Evolutionary conservation across 495 filamentous ascomycete genomes (phyloP).

Genomic region (Baudoinia panamericana): DNA sequence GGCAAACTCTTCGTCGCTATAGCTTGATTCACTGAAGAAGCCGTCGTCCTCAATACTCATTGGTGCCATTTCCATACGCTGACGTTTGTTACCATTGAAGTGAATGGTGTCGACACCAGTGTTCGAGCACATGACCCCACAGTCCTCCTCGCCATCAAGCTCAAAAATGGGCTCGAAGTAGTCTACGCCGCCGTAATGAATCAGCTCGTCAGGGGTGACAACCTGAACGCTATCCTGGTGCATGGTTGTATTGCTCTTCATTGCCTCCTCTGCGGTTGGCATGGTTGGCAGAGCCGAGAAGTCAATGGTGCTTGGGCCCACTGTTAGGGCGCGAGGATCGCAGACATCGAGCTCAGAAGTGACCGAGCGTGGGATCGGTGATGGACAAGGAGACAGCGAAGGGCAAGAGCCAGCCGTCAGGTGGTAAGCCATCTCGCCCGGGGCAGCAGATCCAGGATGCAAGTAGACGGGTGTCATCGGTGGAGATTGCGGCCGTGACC

Average conservation of each 20-base stretch:
- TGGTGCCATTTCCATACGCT: constrained; percentile 52
- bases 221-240: constrained; percentile 35
- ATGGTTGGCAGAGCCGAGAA: constrained; percentile 59
- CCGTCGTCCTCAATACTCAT: constrained; percentile 47
- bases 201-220: constrained; percentile 33
- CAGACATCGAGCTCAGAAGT: constrained; percentile 70
- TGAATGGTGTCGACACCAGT: constrained; percentile 43
- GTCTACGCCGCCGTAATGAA: constrained; percentile 53
- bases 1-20: constrained; percentile 52
- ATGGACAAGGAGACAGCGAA: constrained; percentile 70
- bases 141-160: constrained; percentile 85
- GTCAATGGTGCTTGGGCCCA: constrained; percentile 48
- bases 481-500: constrained; percentile 62
- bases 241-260: constrained; percentile 44
- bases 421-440: constrained; percentile 53
- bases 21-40: constrained; percentile 60
- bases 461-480: constrained; percentile 65
- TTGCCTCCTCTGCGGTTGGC: constrained; percentile 58
- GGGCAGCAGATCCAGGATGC: constrained; percentile 24
- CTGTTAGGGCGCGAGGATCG: constrained; percentile 83
- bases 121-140: constrained; percentile 65
- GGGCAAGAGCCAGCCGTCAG: constrained; percentile 67
- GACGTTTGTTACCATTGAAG: constrained; percentile 63
- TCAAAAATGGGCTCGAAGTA: constrained; percentile 78
- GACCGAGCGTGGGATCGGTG: constrained; percentile 61